Evolutionary conservation across 768 basidiomycete genomes (phyloP).

Genomic region (Mycena chlorophos): DNA sequence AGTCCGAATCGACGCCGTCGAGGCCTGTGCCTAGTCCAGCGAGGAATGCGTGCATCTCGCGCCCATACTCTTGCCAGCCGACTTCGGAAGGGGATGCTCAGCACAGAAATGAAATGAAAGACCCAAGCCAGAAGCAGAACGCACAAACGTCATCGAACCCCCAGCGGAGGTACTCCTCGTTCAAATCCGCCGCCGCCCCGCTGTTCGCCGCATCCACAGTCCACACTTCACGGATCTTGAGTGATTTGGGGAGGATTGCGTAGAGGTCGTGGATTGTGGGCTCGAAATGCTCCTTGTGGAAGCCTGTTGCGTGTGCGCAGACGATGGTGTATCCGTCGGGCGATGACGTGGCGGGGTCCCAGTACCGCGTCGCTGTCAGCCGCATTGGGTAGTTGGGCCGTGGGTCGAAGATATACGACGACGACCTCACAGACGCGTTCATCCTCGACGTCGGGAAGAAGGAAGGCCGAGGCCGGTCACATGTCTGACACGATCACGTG

Average conservation of each 20-base stretch:
- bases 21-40: conserved; percentile 49
- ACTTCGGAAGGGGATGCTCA: conserved; percentile 31
- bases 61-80: conserved; percentile 54
- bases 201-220: conserved; percentile 55
- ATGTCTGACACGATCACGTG: no score
- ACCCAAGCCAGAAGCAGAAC: conserved; percentile 24
- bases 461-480: no score
- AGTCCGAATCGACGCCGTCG: conserved; percentile 50
- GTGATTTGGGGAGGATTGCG: conserved; percentile 23
- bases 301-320: conserved; percentile 54
- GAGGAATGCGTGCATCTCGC: conserved; percentile 48
- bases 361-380: conserved; percentile 51
- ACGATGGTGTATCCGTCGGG: conserved; percentile 46
- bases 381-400: conserved; percentile 52
- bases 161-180: conserved; percentile 33
- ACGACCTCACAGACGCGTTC: background rate
- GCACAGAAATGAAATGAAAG: background rate
- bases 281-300: conserved; percentile 63
- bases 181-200: conserved; percentile 51
- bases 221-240: conserved; percentile 48
- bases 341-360: conserved; percentile 31
- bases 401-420: conserved; percentile 51
- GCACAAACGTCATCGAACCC: conserved; percentile 36
- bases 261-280: conserved; percentile 52
- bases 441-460: no score